Conservation (phyloP, 2,329 filamentous ascomycete species). For the Arthrobotrys megalospora region DNA sequence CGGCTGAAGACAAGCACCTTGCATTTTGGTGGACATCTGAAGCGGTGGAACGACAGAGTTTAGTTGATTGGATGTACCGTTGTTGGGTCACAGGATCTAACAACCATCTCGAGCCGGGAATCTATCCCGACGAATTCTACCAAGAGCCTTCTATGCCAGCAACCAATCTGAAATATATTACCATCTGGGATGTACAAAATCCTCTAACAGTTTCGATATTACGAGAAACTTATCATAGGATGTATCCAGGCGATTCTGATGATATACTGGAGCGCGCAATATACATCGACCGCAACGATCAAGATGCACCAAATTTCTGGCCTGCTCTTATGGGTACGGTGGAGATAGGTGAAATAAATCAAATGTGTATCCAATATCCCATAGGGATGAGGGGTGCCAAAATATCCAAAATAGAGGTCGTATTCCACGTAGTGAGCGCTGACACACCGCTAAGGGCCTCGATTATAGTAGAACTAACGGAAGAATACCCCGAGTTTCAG, state of each 20-base stretch:
- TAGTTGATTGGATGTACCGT: slow-evolving; percentile 13
- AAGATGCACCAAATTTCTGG: neutral
- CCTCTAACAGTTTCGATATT: slow-evolving; percentile 1
- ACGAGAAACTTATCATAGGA: neutral
- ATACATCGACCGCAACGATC: neutral
- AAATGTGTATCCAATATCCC: slow-evolving; percentile 4
- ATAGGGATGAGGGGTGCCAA: slow-evolving; percentile 11
- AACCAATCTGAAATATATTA: slow-evolving; percentile 5
- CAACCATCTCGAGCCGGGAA: neutral
- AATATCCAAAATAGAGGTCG: slow-evolving; percentile 1
- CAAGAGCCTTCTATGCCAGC: neutral
- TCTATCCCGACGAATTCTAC: neutral
- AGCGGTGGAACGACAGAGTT: neutral
- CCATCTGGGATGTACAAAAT: slow-evolving; percentile 31
- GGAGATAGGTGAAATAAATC: slow-evolving; percentile 4
- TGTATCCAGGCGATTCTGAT: neutral
- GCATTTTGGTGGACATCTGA: slow-evolving; percentile 18
- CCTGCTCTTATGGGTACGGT: slow-evolving; percentile 12
- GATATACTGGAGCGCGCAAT: neutral
- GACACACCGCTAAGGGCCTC: neutral
- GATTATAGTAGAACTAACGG: slow-evolving; percentile 6
- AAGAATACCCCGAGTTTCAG: neutral
- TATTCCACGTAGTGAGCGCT: neutral
- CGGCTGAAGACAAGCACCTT: slow-evolving; percentile 11
- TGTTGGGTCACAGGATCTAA: slow-evolving; percentile 27